Evolutionary conservation across 1,284 basidiomycete species (phyloP).

Genomic region (Sanghuangporus weigelae): DNA sequence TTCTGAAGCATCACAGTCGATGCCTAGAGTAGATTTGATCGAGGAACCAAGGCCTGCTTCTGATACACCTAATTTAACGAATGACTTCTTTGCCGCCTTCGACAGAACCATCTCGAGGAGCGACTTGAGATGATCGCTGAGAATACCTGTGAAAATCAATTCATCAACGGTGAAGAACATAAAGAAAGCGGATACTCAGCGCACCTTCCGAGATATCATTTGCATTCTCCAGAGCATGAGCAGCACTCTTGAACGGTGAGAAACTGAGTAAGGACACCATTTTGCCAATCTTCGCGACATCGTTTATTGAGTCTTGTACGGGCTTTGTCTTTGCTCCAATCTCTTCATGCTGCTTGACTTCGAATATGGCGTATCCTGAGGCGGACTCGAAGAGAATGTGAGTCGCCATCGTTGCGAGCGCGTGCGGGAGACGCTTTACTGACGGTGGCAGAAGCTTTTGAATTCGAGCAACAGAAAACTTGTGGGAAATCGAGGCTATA

Average conservation of each 20-base stretch:
- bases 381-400: slow-evolving; percentile 95
- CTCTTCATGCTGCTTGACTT: slow-evolving; percentile 85
- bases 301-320: slow-evolving; percentile 83
- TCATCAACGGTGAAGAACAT: background rate
- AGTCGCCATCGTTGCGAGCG: slow-evolving; percentile 50
- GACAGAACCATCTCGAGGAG: slow-evolving; percentile 88
- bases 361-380: slow-evolving; percentile 93
- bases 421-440: background rate
- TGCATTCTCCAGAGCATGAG: slow-evolving; percentile 93
- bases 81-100: slow-evolving; percentile 77
- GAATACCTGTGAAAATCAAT: slow-evolving; percentile 49
- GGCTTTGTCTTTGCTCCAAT: slow-evolving; percentile 80
- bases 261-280: slow-evolving; percentile 94
- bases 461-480: background rate
- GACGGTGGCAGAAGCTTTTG: background rate
- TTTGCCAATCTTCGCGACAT: slow-evolving; percentile 89
- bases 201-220: slow-evolving; percentile 96
- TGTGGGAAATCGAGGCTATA: background rate
- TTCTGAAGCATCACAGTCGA: slow-evolving; percentile 88
- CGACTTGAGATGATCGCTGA: slow-evolving; percentile 85
- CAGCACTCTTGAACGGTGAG: slow-evolving; percentile 92
- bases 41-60: slow-evolving; percentile 77
- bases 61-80: slow-evolving; percentile 78
- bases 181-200: slow-evolving; percentile 19
- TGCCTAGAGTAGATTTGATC: slow-evolving; percentile 74